A percentile compares a stretch with the other conserved stretches of the same genome.
Evolutionary conservation across 441 rosid genomes (phyloP).

Genomic region (Erodium texanum): DNA sequence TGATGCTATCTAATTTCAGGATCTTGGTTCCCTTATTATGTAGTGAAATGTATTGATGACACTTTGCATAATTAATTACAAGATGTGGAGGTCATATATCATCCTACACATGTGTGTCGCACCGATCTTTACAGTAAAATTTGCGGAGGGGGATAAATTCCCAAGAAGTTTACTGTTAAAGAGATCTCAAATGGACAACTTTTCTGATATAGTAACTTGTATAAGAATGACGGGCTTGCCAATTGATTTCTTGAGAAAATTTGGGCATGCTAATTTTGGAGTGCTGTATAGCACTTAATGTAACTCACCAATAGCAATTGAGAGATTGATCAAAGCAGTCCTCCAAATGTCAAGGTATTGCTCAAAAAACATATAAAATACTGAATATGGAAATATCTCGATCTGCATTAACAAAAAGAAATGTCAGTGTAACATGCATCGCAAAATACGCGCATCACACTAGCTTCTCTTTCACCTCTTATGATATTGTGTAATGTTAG

Average conservation of each 20-base stretch:
- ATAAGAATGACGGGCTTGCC: not conserved
- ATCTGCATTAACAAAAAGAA: constrained; percentile 45
- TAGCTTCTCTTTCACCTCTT: not conserved
- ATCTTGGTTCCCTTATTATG: not conserved
- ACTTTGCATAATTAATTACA: not conserved
- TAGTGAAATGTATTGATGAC: not conserved
- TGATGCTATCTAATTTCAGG: not conserved
- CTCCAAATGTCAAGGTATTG: constrained; percentile 97
- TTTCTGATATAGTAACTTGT: not conserved
- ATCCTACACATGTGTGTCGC: not conserved
- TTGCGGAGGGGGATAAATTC: not conserved
- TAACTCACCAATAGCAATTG: constrained; percentile 86
- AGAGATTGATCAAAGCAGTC: constrained; percentile 85
- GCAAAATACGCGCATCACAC: not conserved
- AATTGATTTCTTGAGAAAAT: not conserved
- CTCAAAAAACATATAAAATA: constrained; percentile 96
- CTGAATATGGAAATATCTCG: constrained; percentile 94
- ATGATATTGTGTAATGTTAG: not conserved
- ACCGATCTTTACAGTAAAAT: not conserved
- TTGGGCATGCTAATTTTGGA: constrained; percentile 2
- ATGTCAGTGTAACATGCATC: constrained; percentile 1
- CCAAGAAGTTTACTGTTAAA: not conserved
- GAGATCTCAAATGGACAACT: no score
- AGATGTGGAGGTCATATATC: not conserved
- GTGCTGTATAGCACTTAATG: constrained; percentile 13